Base-by-base conservation (phyloP, 2,329 filamentous ascomycete species). In the Cladosporium velox region DNA sequence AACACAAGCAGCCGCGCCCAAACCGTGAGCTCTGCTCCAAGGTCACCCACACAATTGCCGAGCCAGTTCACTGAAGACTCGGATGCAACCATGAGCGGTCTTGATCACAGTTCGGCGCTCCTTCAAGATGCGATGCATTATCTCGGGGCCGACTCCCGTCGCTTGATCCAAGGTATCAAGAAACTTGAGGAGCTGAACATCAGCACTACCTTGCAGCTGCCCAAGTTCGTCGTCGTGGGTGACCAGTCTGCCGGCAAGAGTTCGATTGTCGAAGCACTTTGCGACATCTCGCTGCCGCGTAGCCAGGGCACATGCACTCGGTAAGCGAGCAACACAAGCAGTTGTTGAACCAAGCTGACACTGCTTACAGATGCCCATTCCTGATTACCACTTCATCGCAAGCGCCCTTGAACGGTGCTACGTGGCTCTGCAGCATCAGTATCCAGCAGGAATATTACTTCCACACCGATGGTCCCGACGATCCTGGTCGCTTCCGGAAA, bases 181-280 rank as follows among this genome's bases (percentile, higher is more conserved):
- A 86, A 90, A 58, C 84, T 97, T 0, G 87, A 91, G 60, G 84
- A 88, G 6, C 83, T 94, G 0, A 91, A 90, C 0, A 88, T 96
- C 0, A 88, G 90, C 59, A 86, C 90, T 21, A 85, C 88, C 4
- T 73, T 81, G 0, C 86, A 92, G 0, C 80, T 96, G 0, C 92
- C 93, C 0, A 91, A 92, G 70, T 87, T 96, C 11, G 90, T 94
- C 6, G 86, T 96, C 0, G 87, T 96, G 0, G 93, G 93, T 0
- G 92, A 96, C 59, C 93, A 97, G 73, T 91, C 87, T 0, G 90
- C 92, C 0, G 93, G 93, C 0, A 97, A 97, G 74, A 92, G 89
- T 0, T 92, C 84, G 0, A 74, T 86, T 88, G 81, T 83, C 14
- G 81, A 83, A 64, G 79, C 78, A 0, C 77, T 82, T 5, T 79